Evolutionary conservation across 352 stramenopile species (phyloP), one percentile per base, ranked within the genome.

Genomic region (Phytophthora sansomeana): DNA sequence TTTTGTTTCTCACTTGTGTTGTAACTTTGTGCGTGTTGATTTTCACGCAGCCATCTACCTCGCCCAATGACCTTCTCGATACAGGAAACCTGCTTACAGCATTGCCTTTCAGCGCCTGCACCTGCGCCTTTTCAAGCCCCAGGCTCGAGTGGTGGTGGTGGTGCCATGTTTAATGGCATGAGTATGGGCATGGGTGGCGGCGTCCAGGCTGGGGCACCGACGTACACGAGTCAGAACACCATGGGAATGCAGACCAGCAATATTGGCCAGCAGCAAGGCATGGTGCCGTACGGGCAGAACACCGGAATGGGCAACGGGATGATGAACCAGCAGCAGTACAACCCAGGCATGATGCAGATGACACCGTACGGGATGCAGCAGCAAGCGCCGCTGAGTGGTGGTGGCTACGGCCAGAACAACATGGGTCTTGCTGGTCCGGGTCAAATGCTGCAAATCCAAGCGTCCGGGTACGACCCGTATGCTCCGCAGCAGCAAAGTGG

Each of bases 361-460:
- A 89, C 80, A 29, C 85, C 85, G 60, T 93, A 92, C 63, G 85
- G 85, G 26, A 74, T 92, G 47, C 69, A 86, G 33, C 74, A 83
- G 33, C 73, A 83, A 77, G 59, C 63, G 10, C 81, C 82, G 42
- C 73, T 89, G 68, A 78, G 69, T 42, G 64, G 68, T 33, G 63
- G 69, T 11, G 73, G 73, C 49, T 87, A 77, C 54, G 69, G 68
- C 4, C 72, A 83, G 58, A 67, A 58, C 30, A 77, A 72, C 43
- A 67, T 78, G 49, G 71, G 75, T 8, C 68, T 91, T 39, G 72
- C 80, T 14, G 85, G 82, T 14, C 85, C 83, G 1, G 77, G 83
- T 1, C 77, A 84, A 48, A 79, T 89, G 69, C 72, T 94, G 33
- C 85, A 94, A 64, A 85, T 94, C 39, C 85, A 94, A 69, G 80